These are phyloP conservation scores for Xylaria sp. DNA, from an alignment of 2,329 filamentous ascomycete genomes.

Conservation along the genomic window DNA sequence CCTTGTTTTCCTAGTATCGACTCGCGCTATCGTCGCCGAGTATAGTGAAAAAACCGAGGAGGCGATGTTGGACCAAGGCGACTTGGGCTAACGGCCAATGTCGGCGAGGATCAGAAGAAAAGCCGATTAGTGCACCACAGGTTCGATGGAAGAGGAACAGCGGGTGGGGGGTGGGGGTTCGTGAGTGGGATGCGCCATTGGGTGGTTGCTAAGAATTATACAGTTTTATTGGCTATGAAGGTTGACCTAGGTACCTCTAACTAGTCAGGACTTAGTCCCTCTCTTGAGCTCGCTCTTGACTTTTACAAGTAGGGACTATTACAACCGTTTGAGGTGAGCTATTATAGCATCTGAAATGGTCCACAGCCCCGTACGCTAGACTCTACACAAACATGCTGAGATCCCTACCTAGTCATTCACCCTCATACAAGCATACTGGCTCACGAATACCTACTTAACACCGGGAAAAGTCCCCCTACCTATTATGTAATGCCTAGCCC, in stretches of 20 bases:
- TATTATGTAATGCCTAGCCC: not conserved
- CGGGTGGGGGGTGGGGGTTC: constrained; percentile 29
- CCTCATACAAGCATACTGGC: not conserved
- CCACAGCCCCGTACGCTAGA: not conserved
- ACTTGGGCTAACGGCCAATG: constrained; percentile 33
- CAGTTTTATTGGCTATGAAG: constrained; percentile 9
- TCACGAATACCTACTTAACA: not conserved
- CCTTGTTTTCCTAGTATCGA: constrained; percentile 5
- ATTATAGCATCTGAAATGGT: not conserved
- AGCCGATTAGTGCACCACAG: constrained; percentile 11
- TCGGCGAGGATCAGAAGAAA: constrained; percentile 29
- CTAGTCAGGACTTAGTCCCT: not conserved
- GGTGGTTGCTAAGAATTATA: constrained; percentile 15
- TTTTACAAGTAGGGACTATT: not conserved
- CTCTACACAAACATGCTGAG: not conserved
- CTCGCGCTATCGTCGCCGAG: constrained; percentile 13
- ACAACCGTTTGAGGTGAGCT: not conserved
- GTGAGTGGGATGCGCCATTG: constrained; percentile 23
- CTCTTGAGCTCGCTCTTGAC: not conserved
- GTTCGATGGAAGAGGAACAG: constrained; percentile 2
- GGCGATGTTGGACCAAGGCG: constrained; percentile 14
- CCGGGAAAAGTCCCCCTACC: not conserved
- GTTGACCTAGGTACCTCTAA: not conserved
- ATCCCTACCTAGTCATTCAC: not conserved
- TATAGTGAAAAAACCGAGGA: constrained; percentile 8